Percentiles rank a stretch among this genome's conserved stretches.
phyloP scores from a whole-genome alignment of 768 basidiomycete genomes.

The Tricholoma sp. region DNA sequence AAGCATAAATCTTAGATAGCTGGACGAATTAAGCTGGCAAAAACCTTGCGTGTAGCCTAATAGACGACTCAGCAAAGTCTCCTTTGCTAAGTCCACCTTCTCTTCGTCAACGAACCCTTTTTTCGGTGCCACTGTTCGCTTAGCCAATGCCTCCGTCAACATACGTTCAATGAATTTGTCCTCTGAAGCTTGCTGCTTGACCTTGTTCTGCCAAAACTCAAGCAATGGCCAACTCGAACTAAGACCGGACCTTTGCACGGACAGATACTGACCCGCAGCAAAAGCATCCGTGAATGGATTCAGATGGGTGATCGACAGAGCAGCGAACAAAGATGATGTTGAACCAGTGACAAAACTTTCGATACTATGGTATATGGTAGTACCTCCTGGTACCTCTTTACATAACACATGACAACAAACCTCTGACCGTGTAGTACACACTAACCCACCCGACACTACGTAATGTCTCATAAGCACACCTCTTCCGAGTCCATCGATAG shows the following conservation, averaged over 20 bases:
- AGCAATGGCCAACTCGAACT: constrained; percentile 41
- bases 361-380: too few species aligned
- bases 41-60: constrained; percentile 48
- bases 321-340: too few species aligned
- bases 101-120: background rate
- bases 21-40: background rate
- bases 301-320: constrained; percentile 30
- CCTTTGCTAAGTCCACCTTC: constrained; percentile 18
- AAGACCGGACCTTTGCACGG: constrained; percentile 26
- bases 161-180: constrained; percentile 51
- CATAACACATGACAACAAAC: too few species aligned
- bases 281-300: constrained; percentile 49
- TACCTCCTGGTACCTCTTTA: too few species aligned
- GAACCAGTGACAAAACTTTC: too few species aligned
- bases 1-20: background rate
- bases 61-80: constrained; percentile 47
- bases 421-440: too few species aligned
- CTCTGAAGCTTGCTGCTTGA: constrained; percentile 40
- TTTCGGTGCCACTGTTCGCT: constrained; percentile 8
- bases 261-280: constrained; percentile 36
- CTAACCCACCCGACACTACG: too few species aligned
- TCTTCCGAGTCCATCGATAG: too few species aligned
- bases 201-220: constrained; percentile 49
- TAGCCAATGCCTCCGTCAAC: constrained; percentile 39
- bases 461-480: too few species aligned